Evolutionary conservation across 257 asterid genomes (phyloP).

Genomic region (Knoxia roxburghii): DNA sequence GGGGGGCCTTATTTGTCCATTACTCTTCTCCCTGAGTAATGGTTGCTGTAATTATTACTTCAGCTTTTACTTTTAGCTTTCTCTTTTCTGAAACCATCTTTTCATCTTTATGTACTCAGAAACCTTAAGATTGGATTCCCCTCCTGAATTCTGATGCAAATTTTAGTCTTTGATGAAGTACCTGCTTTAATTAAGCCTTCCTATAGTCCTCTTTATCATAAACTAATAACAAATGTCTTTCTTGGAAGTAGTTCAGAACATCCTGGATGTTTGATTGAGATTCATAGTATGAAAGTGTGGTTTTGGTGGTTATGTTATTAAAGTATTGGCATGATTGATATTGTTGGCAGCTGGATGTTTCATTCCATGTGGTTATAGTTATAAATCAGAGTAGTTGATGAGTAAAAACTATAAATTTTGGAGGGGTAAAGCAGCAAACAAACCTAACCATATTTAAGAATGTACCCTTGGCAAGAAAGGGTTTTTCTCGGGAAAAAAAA

Average conservation of each 20-base stretch:
- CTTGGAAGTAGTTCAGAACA: conserved; percentile 22
- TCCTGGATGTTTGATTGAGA: conserved; percentile 13
- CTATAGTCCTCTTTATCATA: too few species aligned
- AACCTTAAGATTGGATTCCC: not conserved
- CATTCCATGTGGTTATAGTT: conserved; percentile 10
- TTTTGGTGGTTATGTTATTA: conserved; percentile 17
- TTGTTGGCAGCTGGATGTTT: conserved; percentile 13
- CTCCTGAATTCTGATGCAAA: not conserved
- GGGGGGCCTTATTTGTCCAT: conserved; percentile 32
- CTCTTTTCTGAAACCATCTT: conserved; percentile 7
- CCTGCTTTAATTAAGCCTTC: too few species aligned
- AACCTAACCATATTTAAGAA: conserved; percentile 3
- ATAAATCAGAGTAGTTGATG: conserved; percentile 2
- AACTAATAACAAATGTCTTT: conserved; percentile 12
- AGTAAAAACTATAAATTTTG: conserved; percentile 1
- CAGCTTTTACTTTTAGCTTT: conserved; percentile 34
- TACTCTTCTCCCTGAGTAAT: conserved; percentile 37
- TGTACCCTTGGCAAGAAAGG: not conserved
- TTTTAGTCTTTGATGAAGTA: too few species aligned
- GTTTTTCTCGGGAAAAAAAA: too few species aligned
- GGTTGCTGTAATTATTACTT: conserved; percentile 32
- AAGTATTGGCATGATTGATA: conserved; percentile 7
- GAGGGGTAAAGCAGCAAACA: conserved; percentile 6
- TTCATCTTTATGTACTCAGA: conserved; percentile 19
- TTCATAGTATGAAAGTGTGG: not conserved